Evolutionary conservation across 1,284 basidiomycete species (phyloP).

Genomic region (Ganoderma sp.): DNA sequence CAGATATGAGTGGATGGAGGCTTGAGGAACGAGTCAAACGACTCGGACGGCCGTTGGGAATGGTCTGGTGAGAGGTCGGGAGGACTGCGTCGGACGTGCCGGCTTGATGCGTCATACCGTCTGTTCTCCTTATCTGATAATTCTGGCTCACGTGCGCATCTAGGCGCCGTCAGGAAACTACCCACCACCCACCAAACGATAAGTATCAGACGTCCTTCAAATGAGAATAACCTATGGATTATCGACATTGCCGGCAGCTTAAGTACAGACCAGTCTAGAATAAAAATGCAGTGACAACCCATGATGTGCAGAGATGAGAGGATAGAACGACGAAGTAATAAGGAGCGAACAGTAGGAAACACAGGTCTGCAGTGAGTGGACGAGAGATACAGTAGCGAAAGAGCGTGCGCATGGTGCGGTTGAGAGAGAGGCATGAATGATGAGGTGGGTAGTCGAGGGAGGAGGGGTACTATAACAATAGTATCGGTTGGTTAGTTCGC

Average conservation of each 20-base stretch:
- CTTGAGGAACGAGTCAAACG: slow-evolving; percentile 18
- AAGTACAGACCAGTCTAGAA: slow-evolving; percentile 35
- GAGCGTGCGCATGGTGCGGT: slow-evolving; percentile 31
- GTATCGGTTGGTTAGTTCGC: slow-evolving; percentile 29
- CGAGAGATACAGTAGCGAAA: slow-evolving; percentile 31
- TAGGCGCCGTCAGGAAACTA: slow-evolving; percentile 17
- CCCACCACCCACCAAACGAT: background rate
- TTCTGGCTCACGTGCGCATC: slow-evolving; percentile 13
- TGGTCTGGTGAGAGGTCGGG: slow-evolving; percentile 9
- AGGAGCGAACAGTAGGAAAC: slow-evolving; percentile 33
- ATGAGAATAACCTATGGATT: slow-evolving; percentile 22
- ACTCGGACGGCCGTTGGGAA: slow-evolving; percentile 26
- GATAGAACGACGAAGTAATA: slow-evolving; percentile 23
- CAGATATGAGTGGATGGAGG: slow-evolving; percentile 6
- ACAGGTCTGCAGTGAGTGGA: slow-evolving; percentile 29
- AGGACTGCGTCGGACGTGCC: slow-evolving; percentile 22
- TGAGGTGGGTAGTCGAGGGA: slow-evolving; percentile 11
- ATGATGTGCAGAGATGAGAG: slow-evolving; percentile 30
- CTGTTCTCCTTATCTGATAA: slow-evolving; percentile 35
- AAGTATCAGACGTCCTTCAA: background rate
- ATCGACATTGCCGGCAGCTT: slow-evolving; percentile 31
- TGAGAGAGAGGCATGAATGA: slow-evolving; percentile 24
- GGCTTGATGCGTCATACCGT: slow-evolving; percentile 31
- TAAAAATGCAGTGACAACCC: slow-evolving; percentile 34
- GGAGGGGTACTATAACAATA: slow-evolving; percentile 30